Conservation (phyloP, 2,329 filamentous ascomycete genomes). For the Beauveria sp. region DNA sequence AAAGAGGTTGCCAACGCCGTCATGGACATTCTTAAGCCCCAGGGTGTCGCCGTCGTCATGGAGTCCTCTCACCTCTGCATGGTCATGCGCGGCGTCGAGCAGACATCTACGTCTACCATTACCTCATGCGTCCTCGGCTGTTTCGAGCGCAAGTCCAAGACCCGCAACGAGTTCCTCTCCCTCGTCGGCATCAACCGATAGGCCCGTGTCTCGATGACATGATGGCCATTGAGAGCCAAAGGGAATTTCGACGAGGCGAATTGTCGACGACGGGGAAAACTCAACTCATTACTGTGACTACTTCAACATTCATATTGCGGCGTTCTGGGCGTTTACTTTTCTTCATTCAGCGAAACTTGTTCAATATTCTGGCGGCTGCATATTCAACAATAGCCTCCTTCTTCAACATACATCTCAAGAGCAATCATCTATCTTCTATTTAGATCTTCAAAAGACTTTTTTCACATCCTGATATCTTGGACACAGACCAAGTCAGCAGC, state of each 20-base stretch:
- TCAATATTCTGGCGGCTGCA: not conserved
- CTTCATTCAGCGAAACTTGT: not conserved
- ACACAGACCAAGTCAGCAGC: too few relatives aligned
- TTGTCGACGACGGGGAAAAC: not conserved
- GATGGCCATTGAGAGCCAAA: too few relatives aligned
- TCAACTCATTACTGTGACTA: not conserved
- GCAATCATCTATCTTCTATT: not conserved
- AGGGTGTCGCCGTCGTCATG: slow-evolving; percentile 95
- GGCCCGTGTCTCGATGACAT: too few relatives aligned
- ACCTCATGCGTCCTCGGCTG: slow-evolving; percentile 97
- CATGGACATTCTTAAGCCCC: slow-evolving; percentile 84
- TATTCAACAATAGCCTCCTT: slow-evolving; percentile 6
- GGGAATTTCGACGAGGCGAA: not conserved
- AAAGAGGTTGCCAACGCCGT: slow-evolving; percentile 94
- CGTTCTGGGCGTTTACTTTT: not conserved
- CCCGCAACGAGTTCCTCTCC: slow-evolving; percentile 89
- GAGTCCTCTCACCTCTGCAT: slow-evolving; percentile 95
- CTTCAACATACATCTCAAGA: slow-evolving; percentile 9
- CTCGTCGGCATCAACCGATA: slow-evolving; percentile 55
- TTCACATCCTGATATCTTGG: too few relatives aligned
- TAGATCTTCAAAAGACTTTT: not conserved
- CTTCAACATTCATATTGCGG: not conserved
- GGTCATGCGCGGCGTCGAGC: slow-evolving; percentile 98
- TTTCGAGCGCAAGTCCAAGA: slow-evolving; percentile 88
- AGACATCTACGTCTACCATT: slow-evolving; percentile 77